Evolutionary conservation across 2,329 filamentous ascomycete genomes (phyloP).

Genomic region (Talaromyces verruculosus): DNA sequence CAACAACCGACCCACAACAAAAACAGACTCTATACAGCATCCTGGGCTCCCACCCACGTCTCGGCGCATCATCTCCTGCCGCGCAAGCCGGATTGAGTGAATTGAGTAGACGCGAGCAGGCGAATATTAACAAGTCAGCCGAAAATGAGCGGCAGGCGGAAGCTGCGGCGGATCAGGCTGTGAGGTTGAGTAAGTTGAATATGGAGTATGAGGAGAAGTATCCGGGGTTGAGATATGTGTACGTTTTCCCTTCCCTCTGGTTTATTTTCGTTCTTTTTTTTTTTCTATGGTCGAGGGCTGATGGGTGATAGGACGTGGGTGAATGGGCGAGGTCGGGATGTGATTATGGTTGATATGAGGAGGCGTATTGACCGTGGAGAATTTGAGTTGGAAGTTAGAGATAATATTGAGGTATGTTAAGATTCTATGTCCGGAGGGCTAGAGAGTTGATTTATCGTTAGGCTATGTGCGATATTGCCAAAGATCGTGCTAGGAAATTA

Average conservation of each 20-base stretch:
- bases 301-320: constrained; percentile 67
- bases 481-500: constrained; percentile 71
- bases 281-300: not conserved
- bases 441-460: too few species aligned
- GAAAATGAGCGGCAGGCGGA: constrained; percentile 26
- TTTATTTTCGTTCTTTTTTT: not conserved
- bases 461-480: constrained; percentile 92
- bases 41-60: constrained; percentile 75
- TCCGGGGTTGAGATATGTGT: constrained; percentile 78
- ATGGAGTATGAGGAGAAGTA: constrained; percentile 75
- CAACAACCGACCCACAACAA: constrained; percentile 52
- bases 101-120: constrained; percentile 79
- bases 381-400: constrained; percentile 65
- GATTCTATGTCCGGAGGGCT: too few species aligned
- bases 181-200: constrained; percentile 65
- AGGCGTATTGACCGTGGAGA: constrained; percentile 68
- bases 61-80: constrained; percentile 59
- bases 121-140: constrained; percentile 60
- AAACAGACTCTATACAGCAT: constrained; percentile 66
- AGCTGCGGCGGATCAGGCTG: constrained; percentile 53
- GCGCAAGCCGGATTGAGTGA: constrained; percentile 65
- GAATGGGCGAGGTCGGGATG: constrained; percentile 70
- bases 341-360: constrained; percentile 81
- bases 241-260: constrained; percentile 1
- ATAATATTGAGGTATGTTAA: constrained; percentile 76